phyloP scores from a whole-genome alignment of 1,284 basidiomycete genomes.

The Ustilago esculenta region DNA sequence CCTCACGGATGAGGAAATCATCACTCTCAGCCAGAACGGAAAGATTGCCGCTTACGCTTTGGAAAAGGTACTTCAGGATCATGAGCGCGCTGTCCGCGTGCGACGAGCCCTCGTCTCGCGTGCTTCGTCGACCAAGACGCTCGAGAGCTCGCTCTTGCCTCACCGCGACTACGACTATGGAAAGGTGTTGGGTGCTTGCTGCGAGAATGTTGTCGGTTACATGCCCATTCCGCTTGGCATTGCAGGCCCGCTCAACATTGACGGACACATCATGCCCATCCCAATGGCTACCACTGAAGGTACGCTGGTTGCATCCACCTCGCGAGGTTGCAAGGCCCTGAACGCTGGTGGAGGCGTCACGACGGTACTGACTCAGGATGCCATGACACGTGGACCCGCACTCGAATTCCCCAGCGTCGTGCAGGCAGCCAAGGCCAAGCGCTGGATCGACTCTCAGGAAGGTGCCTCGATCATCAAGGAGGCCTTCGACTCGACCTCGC shows the following conservation, averaged over 20 bases:
- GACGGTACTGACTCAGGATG: conserved; percentile 91
- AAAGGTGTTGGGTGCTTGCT: conserved; percentile 94
- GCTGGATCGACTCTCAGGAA: conserved; percentile 86
- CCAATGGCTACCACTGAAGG: conserved; percentile 99
- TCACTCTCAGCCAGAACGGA: conserved; percentile 86
- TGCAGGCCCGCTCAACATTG: conserved; percentile 92
- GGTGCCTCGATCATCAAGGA: conserved; percentile 81
- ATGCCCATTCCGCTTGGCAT: conserved; percentile 96
- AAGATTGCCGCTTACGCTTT: conserved; percentile 93
- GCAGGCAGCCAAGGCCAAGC: conserved; percentile 82
- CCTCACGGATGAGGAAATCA: conserved; percentile 91
- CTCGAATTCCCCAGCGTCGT: conserved; percentile 90
- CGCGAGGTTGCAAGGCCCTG: conserved; percentile 95
- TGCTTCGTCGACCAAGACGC: conserved; percentile 81
- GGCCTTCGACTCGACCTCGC: conserved; percentile 87
- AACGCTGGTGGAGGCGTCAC: conserved; percentile 95
- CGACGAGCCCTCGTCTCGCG: conserved; percentile 91
- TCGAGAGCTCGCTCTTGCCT: conserved; percentile 86
- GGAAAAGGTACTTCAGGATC: conserved; percentile 88
- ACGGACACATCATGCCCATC: conserved; percentile 85
- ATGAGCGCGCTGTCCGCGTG: conserved; percentile 86
- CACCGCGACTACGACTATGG: conserved; percentile 90
- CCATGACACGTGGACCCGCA: conserved; percentile 97
- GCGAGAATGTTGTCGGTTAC: conserved; percentile 98
- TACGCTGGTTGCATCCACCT: conserved; percentile 95